A percentile compares a stretch with the other conserved stretches of the same genome.
These are phyloP conservation scores for Dipteronia dyeriana DNA, from an alignment of 345 rosid species.

Conservation along the genomic window DNA sequence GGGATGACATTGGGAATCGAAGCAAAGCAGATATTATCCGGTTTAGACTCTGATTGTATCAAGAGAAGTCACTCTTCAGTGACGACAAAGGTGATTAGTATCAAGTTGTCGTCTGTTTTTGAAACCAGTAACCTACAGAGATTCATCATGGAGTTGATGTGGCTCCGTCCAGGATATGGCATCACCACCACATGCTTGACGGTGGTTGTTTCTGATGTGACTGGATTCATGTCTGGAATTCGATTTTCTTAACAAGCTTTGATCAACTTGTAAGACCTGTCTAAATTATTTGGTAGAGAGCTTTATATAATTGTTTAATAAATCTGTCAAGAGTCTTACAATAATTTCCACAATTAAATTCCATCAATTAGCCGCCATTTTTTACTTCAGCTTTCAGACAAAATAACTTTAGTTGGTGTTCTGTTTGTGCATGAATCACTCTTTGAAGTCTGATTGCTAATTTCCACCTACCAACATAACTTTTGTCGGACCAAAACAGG, in stretches of 20 bases:
- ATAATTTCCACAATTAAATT: no score
- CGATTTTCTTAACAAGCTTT: not conserved
- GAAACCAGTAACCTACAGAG: constrained; percentile 11
- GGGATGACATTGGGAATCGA: constrained; percentile 34
- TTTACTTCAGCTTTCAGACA: no score
- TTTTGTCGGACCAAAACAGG: no score
- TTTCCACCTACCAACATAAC: no score
- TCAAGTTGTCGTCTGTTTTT: not conserved
- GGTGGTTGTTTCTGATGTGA: not conserved
- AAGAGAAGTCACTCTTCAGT: constrained; percentile 20
- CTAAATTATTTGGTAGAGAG: no score
- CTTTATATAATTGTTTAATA: no score
- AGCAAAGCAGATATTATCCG: constrained; percentile 7
- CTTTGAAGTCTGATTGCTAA: no score
- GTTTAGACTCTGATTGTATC: not conserved
- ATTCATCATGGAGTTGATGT: constrained; percentile 23
- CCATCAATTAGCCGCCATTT: no score
- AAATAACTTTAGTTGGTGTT: no score
- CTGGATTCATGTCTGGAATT: not conserved
- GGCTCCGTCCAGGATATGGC: constrained; percentile 23
- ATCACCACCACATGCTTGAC: constrained; percentile 19
- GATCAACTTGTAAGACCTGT: not conserved
- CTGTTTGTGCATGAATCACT: no score
- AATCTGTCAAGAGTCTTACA: no score
- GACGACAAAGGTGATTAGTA: constrained; percentile 12